Conservation (phyloP, 2,329 filamentous ascomycete genomes). For the Cryoendolithus antarcticus region DNA sequence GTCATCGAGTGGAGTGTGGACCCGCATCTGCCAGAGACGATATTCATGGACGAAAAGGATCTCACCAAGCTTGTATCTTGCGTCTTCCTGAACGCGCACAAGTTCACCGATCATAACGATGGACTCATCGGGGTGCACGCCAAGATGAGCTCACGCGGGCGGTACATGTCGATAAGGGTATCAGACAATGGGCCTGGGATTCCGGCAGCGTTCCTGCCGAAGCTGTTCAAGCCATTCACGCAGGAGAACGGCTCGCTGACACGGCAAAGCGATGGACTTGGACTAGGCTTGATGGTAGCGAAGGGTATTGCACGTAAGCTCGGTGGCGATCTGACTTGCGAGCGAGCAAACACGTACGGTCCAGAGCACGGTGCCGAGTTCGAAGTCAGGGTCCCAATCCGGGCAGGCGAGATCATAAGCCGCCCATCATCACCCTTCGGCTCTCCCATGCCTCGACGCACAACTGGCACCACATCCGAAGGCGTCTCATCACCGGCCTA, state of each 20-base stretch:
- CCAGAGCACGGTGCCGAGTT: constrained; percentile 54
- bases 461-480: constrained; percentile 4
- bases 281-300: constrained; percentile 58
- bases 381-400: constrained; percentile 52
- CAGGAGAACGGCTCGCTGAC: constrained; percentile 57
- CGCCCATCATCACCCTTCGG: constrained; percentile 39
- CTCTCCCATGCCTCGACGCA: constrained; percentile 28
- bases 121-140: constrained; percentile 47
- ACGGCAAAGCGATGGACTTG: constrained; percentile 54
- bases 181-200: constrained; percentile 58
- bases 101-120: constrained; percentile 48
- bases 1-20: constrained; percentile 40
- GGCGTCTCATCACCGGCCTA: not conserved
- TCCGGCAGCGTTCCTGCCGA: constrained; percentile 50
- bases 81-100: constrained; percentile 54
- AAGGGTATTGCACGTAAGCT: constrained; percentile 58
- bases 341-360: constrained; percentile 49
- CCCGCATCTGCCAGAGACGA: constrained; percentile 38
- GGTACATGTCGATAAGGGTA: constrained; percentile 49
- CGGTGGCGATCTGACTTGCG: constrained; percentile 54
- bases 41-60: constrained; percentile 51
- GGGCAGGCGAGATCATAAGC: constrained; percentile 37
- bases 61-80: constrained; percentile 52
- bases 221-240: constrained; percentile 58
- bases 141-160: constrained; percentile 33